A percentile compares a stretch with the other conserved stretches of the same genome.
These are phyloP conservation scores for Cytospora schulzeri DNA, from an alignment of 2,329 filamentous ascomycete species.

Conservation along the genomic window DNA sequence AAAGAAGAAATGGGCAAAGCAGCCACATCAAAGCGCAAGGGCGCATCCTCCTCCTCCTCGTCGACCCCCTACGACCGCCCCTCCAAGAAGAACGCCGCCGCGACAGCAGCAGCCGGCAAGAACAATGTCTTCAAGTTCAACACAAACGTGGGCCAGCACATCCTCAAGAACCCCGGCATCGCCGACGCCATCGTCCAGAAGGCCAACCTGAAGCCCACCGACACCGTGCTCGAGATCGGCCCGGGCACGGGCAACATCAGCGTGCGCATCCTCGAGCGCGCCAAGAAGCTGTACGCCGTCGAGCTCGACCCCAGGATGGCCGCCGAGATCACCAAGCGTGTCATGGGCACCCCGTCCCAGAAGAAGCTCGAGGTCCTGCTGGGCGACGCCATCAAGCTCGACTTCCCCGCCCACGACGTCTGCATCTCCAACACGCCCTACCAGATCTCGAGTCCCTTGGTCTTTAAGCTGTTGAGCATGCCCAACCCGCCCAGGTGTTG, in stretches of 20 bases:
- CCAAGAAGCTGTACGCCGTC: slow-evolving; percentile 78
- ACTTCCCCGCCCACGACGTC: slow-evolving; percentile 70
- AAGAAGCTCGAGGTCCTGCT: slow-evolving; percentile 85
- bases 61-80: slow-evolving; percentile 40
- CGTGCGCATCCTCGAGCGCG: slow-evolving; percentile 83
- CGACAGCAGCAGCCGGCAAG: slow-evolving; percentile 39
- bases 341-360: slow-evolving; percentile 83
- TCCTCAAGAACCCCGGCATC: slow-evolving; percentile 89
- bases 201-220: slow-evolving; percentile 86
- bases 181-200: slow-evolving; percentile 77
- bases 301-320: slow-evolving; percentile 74
- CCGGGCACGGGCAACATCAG: slow-evolving; percentile 88
- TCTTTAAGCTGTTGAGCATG: slow-evolving; percentile 83
- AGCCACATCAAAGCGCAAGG: slow-evolving; percentile 39
- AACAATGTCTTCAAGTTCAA: slow-evolving; percentile 99
- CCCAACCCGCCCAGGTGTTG: slow-evolving; percentile 79
- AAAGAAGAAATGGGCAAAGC: slow-evolving; percentile 44
- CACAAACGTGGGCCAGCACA: slow-evolving; percentile 82
- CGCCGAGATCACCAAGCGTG: slow-evolving; percentile 69
- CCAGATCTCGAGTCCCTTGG: slow-evolving; percentile 72
- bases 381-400: slow-evolving; percentile 90
- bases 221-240: slow-evolving; percentile 88
- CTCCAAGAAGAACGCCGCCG: slow-evolving; percentile 31
- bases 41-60: slow-evolving; percentile 36
- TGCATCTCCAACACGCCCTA: slow-evolving; percentile 80